These are phyloP conservation scores for Marsdenia floribunda DNA, from an alignment of 257 asterid species.

Conservation along the genomic window DNA sequence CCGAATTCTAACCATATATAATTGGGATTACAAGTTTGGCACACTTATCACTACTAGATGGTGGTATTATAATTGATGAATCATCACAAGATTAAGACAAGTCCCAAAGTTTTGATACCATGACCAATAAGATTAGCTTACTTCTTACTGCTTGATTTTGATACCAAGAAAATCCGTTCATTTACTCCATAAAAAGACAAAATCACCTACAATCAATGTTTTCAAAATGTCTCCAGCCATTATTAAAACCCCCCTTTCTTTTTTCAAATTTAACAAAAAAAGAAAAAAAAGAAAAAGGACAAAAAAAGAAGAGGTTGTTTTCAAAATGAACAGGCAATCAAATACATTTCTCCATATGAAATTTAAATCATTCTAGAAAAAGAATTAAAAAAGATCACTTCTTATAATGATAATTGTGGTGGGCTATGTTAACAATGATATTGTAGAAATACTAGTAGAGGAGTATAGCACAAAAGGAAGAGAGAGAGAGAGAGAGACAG, in stretches of 20 bases:
- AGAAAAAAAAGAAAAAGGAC: no score
- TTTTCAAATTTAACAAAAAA: no score
- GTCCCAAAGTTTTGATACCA: slow-evolving; percentile 22
- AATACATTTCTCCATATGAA: neutral
- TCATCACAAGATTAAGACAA: slow-evolving; percentile 27
- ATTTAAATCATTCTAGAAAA: no score
- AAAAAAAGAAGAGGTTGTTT: neutral
- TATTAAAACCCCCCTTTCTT: no score
- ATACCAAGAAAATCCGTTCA: neutral
- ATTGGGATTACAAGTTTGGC: slow-evolving; percentile 2
- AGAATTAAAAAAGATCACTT: no score
- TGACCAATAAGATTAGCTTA: slow-evolving; percentile 30
- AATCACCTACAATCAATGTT: neutral
- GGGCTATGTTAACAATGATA: no score
- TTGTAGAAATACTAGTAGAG: neutral
- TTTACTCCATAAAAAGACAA: neutral
- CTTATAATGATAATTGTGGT: no score
- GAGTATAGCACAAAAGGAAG: neutral
- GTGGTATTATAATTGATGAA: slow-evolving; percentile 17
- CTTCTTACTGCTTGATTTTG: slow-evolving; percentile 11
- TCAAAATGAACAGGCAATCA: neutral
- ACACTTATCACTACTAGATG: neutral
- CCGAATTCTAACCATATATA: neutral
- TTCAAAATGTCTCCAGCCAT: neutral
- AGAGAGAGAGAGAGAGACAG: neutral